Conservation (phyloP, 2,329 filamentous ascomycete species). For the Aspergillus sp. region DNA sequence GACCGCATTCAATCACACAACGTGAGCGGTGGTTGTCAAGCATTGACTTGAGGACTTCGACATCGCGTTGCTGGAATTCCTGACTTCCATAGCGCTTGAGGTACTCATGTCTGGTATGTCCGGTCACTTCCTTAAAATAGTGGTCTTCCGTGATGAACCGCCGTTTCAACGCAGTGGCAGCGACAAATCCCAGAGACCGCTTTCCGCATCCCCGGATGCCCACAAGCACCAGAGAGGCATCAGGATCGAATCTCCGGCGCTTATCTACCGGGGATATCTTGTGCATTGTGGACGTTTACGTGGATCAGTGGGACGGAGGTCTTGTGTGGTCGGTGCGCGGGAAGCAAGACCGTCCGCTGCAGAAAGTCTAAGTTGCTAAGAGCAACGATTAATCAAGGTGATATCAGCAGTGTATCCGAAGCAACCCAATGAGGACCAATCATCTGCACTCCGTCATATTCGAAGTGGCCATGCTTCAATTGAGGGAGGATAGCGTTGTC, state of each 20-base stretch:
- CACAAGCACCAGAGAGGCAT: conserved; percentile 46
- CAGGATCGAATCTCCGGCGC: conserved; percentile 34
- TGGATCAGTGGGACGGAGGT: not conserved
- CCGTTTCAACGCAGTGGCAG: conserved; percentile 45
- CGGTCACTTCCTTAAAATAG: conserved; percentile 47
- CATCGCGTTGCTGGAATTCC: conserved; percentile 45
- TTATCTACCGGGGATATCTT: conserved; percentile 10
- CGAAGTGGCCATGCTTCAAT: conserved; percentile 1
- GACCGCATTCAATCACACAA: conserved; percentile 48
- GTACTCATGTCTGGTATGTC: conserved; percentile 45
- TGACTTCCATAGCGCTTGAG: conserved; percentile 43
- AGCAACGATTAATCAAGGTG: not conserved
- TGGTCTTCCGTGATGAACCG: conserved; percentile 49
- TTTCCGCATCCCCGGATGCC: conserved; percentile 49
- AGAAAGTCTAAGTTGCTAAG: not conserved
- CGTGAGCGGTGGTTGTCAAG: conserved; percentile 45
- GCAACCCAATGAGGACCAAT: not conserved
- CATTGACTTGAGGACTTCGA: conserved; percentile 46
- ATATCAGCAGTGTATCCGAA: not conserved
- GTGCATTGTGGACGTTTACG: conserved; percentile 12
- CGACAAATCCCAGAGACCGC: conserved; percentile 46
- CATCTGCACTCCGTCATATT: not conserved
- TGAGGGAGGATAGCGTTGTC: not conserved
- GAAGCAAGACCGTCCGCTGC: not conserved
- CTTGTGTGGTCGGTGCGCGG: conserved; percentile 6